Percentiles rank a stretch among this genome's conserved stretches.
phyloP scores from a whole-genome alignment of 2,329 filamentous ascomycete genomes.

The Paraphaeosphaeria minitans region DNA sequence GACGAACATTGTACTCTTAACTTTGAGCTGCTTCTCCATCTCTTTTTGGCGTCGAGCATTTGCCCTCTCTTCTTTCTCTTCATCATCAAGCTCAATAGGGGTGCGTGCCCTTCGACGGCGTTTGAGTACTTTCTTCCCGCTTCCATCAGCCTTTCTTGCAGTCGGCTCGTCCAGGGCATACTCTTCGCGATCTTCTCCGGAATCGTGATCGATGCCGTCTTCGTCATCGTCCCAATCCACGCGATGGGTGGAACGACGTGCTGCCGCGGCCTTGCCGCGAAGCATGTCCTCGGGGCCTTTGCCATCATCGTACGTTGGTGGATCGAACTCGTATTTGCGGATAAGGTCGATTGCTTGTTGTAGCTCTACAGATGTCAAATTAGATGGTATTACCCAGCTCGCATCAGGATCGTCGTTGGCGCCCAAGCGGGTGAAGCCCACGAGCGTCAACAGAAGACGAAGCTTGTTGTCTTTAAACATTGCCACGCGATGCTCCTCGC shows the following conservation, averaged over 20 bases:
- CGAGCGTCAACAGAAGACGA: slow-evolving; percentile 78
- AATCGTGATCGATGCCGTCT: slow-evolving; percentile 63
- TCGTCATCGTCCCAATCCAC: slow-evolving; percentile 73
- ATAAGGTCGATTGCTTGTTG: slow-evolving; percentile 73
- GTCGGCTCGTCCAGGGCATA: slow-evolving; percentile 75
- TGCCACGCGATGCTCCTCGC: slow-evolving; percentile 69
- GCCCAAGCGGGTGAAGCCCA: slow-evolving; percentile 70
- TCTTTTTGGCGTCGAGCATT: slow-evolving; percentile 69
- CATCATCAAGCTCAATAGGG: slow-evolving; percentile 66
- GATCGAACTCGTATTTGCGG: slow-evolving; percentile 77
- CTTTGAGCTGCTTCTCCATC: slow-evolving; percentile 74
- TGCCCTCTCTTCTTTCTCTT: slow-evolving; percentile 63
- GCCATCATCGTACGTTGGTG: slow-evolving; percentile 77
- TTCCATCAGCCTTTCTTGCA: slow-evolving; percentile 57
- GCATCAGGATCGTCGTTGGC: slow-evolving; percentile 75
- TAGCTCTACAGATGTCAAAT: slow-evolving; percentile 67
- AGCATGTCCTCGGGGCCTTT: slow-evolving; percentile 77
- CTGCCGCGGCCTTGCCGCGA: slow-evolving; percentile 67
- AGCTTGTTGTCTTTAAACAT: slow-evolving; percentile 91
- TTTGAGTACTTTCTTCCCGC: slow-evolving; percentile 58
- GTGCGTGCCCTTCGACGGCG: slow-evolving; percentile 62
- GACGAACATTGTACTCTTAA: slow-evolving; percentile 85
- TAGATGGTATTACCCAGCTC: slow-evolving; percentile 75
- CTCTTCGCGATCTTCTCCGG: slow-evolving; percentile 60
- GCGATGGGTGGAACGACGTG: slow-evolving; percentile 46